Base-by-base conservation (phyloP, 345 rosid species). In the Linum usitatissimum region DNA sequence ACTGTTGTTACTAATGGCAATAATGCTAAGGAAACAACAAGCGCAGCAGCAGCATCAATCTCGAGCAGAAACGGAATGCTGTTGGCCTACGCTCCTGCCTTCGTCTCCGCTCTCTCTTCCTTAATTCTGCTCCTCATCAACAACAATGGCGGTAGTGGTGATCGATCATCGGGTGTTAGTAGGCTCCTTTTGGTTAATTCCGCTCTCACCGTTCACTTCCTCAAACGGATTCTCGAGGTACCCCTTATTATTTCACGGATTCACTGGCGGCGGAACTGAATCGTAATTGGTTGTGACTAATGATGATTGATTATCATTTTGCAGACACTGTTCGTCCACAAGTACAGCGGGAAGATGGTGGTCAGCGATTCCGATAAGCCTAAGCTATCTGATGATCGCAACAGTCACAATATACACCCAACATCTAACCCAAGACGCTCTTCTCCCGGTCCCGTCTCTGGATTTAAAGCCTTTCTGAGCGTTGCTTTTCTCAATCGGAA, bases 191-290 rank as follows among this genome's bases (percentile, higher is more conserved):
- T 82, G 40, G 77, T 87, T 59, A 65, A 63, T 63, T 79, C 85
- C 6, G 81, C 83, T 39, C 70, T 85, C 15, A 64, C 89, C 58
- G 28, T 82, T 65, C 97, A 87, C 77, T 90, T 87, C 86, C 57
- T 87, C 75, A 87, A 87, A 66, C 79, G 97, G 62, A 48, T 77
- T 9, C 58, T 79, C 3, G 90, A 82, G 90, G 85, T 82, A 57
- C 30, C 3, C 45, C 30, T 21, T 8, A 5, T 14, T 55, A 15
- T n/a, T n/a, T n/a, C n/a, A n/a, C n/a, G n/a, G n/a, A n/a, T n/a
- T n/a, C n/a, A n/a, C n/a, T n/a, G n/a, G n/a, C n/a, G n/a, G n/a
- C n/a, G n/a, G n/a, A n/a, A n/a, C n/a, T n/a, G n/a, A n/a, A n/a
- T n/a, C n/a, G n/a, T n/a, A n/a, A n/a, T n/a, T n/a, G n/a, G n/a